phyloP scores from a whole-genome alignment of 805 yeast species.

The Nadsonia fulvescens region DNA sequence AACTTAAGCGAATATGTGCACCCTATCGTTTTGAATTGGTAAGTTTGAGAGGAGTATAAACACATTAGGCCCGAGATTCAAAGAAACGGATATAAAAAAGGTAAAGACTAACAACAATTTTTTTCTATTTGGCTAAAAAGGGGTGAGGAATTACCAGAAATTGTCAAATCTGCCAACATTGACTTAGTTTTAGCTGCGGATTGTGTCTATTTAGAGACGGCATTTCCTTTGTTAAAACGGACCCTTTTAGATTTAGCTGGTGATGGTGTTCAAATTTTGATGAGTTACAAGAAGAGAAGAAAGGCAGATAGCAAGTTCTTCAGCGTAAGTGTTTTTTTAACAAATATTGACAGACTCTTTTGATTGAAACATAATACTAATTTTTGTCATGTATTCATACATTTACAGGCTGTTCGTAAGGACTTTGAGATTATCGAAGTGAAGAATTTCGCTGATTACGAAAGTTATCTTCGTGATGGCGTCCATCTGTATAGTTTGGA shows the following conservation, averaged over 20 bases:
- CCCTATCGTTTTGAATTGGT: constrained; percentile 31
- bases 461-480: no score
- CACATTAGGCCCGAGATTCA: no score
- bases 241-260: constrained; percentile 29
- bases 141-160: constrained; percentile 24
- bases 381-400: no score
- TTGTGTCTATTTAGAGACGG: constrained; percentile 37
- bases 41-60: constrained; percentile 13
- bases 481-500: no score
- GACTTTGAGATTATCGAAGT: no score
- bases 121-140: constrained; percentile 5
- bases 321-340: constrained; percentile 13
- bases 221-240: constrained; percentile 32
- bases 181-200: constrained; percentile 41
- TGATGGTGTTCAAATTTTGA: constrained; percentile 24
- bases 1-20: constrained; percentile 19
- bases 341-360: constrained; percentile 9
- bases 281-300: constrained; percentile 38
- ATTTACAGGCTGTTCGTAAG: no score
- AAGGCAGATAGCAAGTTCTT: constrained; percentile 25
- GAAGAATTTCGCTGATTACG: no score
- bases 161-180: constrained; percentile 17
- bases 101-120: background rate
- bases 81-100: constrained; percentile 1
- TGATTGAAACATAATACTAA: no score